Evolutionary conservation across 2,329 filamentous ascomycete species (phyloP), one percentile per base, ranked within the genome.

Genomic region (Pestalotiopsis sp.): DNA sequence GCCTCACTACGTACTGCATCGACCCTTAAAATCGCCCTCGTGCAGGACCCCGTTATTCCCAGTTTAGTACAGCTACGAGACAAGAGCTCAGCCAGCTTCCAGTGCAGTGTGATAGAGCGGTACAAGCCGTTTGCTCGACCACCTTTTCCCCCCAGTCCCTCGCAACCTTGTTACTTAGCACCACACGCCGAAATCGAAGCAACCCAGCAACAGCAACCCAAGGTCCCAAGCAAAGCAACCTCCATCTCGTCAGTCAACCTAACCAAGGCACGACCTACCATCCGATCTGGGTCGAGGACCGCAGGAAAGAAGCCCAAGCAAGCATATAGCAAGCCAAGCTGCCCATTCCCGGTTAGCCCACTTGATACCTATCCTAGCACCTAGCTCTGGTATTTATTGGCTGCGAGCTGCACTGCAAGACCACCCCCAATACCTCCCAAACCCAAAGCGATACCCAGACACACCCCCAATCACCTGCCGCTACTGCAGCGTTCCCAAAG

Each of bases 91-190:
- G 20, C 45, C 45, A 14, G 41, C 13, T 20, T 52, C 6, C 17
- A 52, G 45, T 17, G 14, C 41, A 49, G 17, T 20, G 36, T 49
- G 25, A 31, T 49, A 64, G 38, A 52, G 38, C 62, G 62, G 62
- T 64, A 64, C 62, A 64, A 17, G 39, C 62, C 62, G 45, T 56
- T 39, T 56, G 56, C 62, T 36, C 13, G 36, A 36, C 12, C 23
- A 38, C 36, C 59, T 36, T 36, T 36, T 59, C 4, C 31, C 31
- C 31, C 23, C 25, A 23, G 27, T 36, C 49, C 20, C 49, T 17
- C 49, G 49, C 45, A 52, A 52, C 45, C 45, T 52, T 52, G 45
- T 52, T n/a, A 14, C 41, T n/a, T 59, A 13, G 13, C 58, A 17
- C 25, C 23, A 25, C 23, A 17, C 49, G 17, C 25, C 23, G 20